Evolutionary conservation across 495 filamentous ascomycete genomes (phyloP).

Genomic region (Podospora didyma): DNA sequence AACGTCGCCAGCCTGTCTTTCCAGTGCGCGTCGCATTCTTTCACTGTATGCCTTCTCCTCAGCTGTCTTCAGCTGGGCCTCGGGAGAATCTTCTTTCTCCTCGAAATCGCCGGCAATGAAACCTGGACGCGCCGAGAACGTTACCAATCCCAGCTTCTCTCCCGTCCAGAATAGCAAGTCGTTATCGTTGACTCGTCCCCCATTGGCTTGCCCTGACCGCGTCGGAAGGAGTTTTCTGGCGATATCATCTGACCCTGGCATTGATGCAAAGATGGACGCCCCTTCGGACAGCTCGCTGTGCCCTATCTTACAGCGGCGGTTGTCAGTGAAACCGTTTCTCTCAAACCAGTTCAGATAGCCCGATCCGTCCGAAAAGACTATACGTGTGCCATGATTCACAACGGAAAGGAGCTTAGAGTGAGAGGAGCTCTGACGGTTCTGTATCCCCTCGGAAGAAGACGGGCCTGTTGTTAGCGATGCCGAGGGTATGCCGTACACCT

Average conservation of each 20-base stretch:
- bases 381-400: slow-evolving; percentile 74
- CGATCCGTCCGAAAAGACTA: slow-evolving; percentile 80
- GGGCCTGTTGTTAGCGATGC: slow-evolving; percentile 17
- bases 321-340: slow-evolving; percentile 76
- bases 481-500: slow-evolving; percentile 68
- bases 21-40: slow-evolving; percentile 69
- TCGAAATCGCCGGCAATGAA: slow-evolving; percentile 46
- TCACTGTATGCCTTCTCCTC: slow-evolving; percentile 55
- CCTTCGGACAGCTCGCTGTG: slow-evolving; percentile 38
- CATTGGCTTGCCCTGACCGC: slow-evolving; percentile 32
- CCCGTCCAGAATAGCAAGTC: slow-evolving; percentile 79
- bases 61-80: slow-evolving; percentile 38
- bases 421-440: slow-evolving; percentile 80
- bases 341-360: slow-evolving; percentile 91
- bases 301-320: slow-evolving; percentile 70
- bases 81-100: slow-evolving; percentile 33
- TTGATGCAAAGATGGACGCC: slow-evolving; percentile 43
- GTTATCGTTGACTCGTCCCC: slow-evolving; percentile 46
- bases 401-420: slow-evolving; percentile 80
- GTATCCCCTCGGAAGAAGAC: slow-evolving; percentile 24
- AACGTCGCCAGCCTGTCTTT: slow-evolving; percentile 79
- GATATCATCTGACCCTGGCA: slow-evolving; percentile 56
- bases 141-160: slow-evolving; percentile 69
- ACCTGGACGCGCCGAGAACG: slow-evolving; percentile 51
- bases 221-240: slow-evolving; percentile 69